A percentile compares a stretch with the other conserved stretches of the same genome.
Evolutionary conservation across 768 basidiomycete genomes (phyloP).

Genomic region (Agrocybe chaxingu): DNA sequence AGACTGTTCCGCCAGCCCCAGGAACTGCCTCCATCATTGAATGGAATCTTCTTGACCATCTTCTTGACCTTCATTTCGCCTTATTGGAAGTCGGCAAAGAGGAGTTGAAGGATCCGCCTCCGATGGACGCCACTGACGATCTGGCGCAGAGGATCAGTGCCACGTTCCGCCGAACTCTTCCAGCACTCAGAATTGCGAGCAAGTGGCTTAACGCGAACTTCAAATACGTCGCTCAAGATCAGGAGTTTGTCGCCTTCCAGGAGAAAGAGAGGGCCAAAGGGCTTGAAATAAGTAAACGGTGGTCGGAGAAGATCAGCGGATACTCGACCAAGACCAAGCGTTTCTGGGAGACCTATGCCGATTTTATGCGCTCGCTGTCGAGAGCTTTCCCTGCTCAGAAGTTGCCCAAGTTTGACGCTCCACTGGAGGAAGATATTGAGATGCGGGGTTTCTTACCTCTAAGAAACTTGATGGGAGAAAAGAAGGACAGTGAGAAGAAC

Average conservation of each 20-base stretch:
- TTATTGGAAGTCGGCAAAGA: constrained; percentile 64
- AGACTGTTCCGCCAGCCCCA: constrained; percentile 23
- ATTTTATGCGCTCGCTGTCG: constrained; percentile 60
- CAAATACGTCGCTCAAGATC: constrained; percentile 56
- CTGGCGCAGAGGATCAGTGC: constrained; percentile 85
- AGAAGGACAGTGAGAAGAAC: constrained; percentile 19
- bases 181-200: constrained; percentile 80
- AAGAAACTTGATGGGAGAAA: constrained; percentile 51
- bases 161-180: constrained; percentile 78
- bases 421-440: constrained; percentile 89
- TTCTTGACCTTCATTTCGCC: constrained; percentile 59
- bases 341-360: constrained; percentile 74
- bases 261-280: constrained; percentile 26
- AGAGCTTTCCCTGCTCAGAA: constrained; percentile 64
- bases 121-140: constrained; percentile 54
- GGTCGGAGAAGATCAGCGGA: constrained; percentile 28
- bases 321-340: constrained; percentile 36
- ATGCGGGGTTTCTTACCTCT: constrained; percentile 86
- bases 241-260: constrained; percentile 31
- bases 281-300: constrained; percentile 25
- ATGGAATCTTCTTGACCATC: constrained; percentile 61
- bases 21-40: constrained; percentile 46
- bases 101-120: constrained; percentile 56
- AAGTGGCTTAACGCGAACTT: constrained; percentile 86
- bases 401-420: constrained; percentile 53